These are phyloP conservation scores for Arabidopsis arenosa DNA, from an alignment of 345 rosid genomes.

Conservation along the genomic window DNA sequence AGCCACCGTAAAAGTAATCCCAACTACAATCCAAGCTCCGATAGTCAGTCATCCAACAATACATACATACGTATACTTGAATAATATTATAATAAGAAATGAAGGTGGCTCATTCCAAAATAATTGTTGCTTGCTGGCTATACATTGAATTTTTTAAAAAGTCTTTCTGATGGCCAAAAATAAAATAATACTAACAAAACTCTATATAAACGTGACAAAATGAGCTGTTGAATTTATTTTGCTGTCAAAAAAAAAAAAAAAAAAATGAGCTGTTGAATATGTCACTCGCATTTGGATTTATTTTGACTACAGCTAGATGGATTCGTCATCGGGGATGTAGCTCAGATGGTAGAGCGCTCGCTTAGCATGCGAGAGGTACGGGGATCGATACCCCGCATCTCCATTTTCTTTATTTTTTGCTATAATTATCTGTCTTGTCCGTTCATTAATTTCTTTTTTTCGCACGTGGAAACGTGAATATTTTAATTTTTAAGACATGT, in stretches of 20 bases:
- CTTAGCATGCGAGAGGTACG: conserved; percentile 92
- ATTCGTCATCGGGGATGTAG: conserved; percentile 61
- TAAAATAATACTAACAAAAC: too few species aligned
- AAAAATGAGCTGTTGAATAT: too few species aligned
- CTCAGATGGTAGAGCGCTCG: conserved; percentile 96
- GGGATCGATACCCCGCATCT: conserved; percentile 90
- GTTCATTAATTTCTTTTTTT: not conserved
- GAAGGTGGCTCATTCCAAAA: too few species aligned
- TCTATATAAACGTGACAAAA: too few species aligned
- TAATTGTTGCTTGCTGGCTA: too few species aligned
- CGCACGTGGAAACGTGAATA: conserved; percentile 1
- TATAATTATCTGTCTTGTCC: not conserved
- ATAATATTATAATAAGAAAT: too few species aligned
- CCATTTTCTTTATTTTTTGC: conserved; percentile 31
- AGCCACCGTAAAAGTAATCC: not conserved
- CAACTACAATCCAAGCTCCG: not conserved
- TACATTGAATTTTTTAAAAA: not conserved
- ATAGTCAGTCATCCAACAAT: too few species aligned
- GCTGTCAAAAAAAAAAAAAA: too few species aligned
- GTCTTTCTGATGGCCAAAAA: too few species aligned
- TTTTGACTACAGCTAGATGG: too few species aligned
- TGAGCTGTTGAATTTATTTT: too few species aligned
- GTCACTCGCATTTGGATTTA: too few species aligned
- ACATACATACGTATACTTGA: not conserved
- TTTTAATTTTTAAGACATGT: not conserved